Evolutionary conservation across 2,329 filamentous ascomycete species (phyloP), one percentile per base, ranked within the genome.

Genomic region (Aspergillus versicolor): DNA sequence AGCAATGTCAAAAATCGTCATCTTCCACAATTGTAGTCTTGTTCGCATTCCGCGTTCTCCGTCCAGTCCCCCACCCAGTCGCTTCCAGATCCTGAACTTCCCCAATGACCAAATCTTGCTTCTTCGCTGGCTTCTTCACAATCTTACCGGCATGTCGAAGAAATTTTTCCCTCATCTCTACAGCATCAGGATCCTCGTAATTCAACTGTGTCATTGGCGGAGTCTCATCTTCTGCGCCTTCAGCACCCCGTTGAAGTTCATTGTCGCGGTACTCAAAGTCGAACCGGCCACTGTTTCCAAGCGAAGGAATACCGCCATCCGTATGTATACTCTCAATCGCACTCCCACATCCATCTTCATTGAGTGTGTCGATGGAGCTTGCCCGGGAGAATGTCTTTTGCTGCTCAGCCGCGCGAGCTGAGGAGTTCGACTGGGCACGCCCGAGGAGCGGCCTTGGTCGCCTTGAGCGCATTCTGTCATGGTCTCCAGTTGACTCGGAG

Each of bases 141-240:
- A 81, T 32, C 65, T 83, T 65, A 67, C 78, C 61, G 1, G 71
- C 70, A 52, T 70, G 60, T 4, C 80, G 79, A 61, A 82, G 79
- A 27, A 80, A 81, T 38, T 79, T 81, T 34, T 84, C 82, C n/a
- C 81, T 81, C 65, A 84, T 83, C 53, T 79, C 80, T 12, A 79
- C 77, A 2, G 82, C 82, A 45, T 85, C 77, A 1, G 76, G 72
- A 58, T 80, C 78, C 56, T 80, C 77, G 55, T 80, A 81, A 27
- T 76, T 75, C 17, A 81, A 64, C 62, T 80, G 78, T 5, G 78
- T 80, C 74, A 79, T 74, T 13, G 69, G 70, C 13, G 76, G 74
- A 7, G 69, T 65, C 53, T 75, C 70, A 11, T 72, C 63, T 46
- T 70, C 71, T 11, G 70, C 63, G 40, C 71, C 69, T 13, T 66